Base-by-base conservation (phyloP, 805 yeast species). In the Kazachstania bromeliacearum region DNA sequence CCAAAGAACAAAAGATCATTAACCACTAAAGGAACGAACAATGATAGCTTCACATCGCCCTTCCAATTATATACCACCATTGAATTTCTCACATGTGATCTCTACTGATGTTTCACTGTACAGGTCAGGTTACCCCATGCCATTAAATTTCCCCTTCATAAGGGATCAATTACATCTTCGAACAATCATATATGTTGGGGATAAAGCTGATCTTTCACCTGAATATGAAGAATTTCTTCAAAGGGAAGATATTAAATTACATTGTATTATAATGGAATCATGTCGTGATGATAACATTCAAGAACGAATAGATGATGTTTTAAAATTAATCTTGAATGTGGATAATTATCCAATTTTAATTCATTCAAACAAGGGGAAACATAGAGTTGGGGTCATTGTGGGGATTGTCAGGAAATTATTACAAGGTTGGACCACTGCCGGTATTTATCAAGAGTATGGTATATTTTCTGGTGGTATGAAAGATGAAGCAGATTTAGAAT, bases 311-410 rank as follows among this genome's bases (percentile, higher is more conserved):
- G 65, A 73, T 17, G 53, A 60, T 16, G 78, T 84, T 1, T 61
- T 82, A 28, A 65, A 71, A 38, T 49, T 80, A 25, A 65, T 82
- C 33, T 54, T 77, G 22, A 71, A 80, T 48, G 67, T 66, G 32
- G 74, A 77, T 10, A 87, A 87, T 55, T 85, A 81, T 54, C 98
- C 98, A 1, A 75, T 89, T 9, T 65, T 89, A 38, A 73, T 89
- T 9, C 97, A 92, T 57, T 85, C 96, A 3, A 85, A 92, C 59
- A 89, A 89, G 63, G 98, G 98, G n/a, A 92, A 92, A 57, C 98
- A 89, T 56, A 62, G 98, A 29, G 88, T 85, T 2, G 97, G 97
- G 0, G 88, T 92, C 1, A 66, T 88, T 28, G 94, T 88, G n/a
- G 98, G 96, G 0, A 68, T 85, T 21, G 77, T 89, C 70, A 64